A percentile compares a stretch with the other conserved stretches of the same genome.
Evolutionary conservation across 768 basidiomycete genomes (phyloP).

Genomic region (Boletus edulis): DNA sequence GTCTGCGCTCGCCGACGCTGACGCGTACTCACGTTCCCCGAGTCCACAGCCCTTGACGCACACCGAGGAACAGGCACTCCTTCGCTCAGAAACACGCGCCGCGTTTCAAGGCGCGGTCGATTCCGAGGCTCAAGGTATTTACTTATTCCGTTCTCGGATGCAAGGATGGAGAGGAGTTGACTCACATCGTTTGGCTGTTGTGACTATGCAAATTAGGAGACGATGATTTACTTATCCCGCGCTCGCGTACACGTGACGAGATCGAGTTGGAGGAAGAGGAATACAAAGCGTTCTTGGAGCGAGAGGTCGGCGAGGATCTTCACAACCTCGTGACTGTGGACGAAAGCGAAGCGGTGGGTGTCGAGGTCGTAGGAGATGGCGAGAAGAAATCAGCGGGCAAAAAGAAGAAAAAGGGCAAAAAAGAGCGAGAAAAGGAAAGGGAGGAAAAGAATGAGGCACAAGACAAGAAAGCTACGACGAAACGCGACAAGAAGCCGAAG

Average conservation of each 20-base stretch:
- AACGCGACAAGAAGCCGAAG: slow-evolving; percentile 36
- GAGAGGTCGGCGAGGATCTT: slow-evolving; percentile 78
- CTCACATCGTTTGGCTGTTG: neutral
- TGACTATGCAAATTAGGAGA: slow-evolving; percentile 34
- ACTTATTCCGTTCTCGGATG: neutral
- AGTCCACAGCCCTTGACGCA: slow-evolving; percentile 64
- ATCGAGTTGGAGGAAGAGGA: slow-evolving; percentile 77
- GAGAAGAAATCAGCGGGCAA: slow-evolving; percentile 27
- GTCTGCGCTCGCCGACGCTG: slow-evolving; percentile 48
- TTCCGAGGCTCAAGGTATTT: slow-evolving; percentile 11
- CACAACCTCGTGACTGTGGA: slow-evolving; percentile 61
- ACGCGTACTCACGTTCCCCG: slow-evolving; percentile 53
- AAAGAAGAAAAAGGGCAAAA: slow-evolving; percentile 35
- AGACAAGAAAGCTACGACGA: slow-evolving; percentile 21
- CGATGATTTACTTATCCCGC: slow-evolving; percentile 68
- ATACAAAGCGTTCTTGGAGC: slow-evolving; percentile 77
- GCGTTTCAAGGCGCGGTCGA: slow-evolving; percentile 63
- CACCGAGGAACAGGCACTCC: slow-evolving; percentile 68
- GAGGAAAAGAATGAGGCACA: slow-evolving; percentile 21
- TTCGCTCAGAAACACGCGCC: slow-evolving; percentile 79
- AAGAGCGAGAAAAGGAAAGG: slow-evolving; percentile 32
- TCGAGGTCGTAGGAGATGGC: slow-evolving; percentile 28
- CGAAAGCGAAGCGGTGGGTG: slow-evolving; percentile 9
- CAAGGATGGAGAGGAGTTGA: neutral
- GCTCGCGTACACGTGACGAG: slow-evolving; percentile 80